Evolutionary conservation across 1,139 yeast species (phyloP).

Genomic region (Yamadazyma sp.): DNA sequence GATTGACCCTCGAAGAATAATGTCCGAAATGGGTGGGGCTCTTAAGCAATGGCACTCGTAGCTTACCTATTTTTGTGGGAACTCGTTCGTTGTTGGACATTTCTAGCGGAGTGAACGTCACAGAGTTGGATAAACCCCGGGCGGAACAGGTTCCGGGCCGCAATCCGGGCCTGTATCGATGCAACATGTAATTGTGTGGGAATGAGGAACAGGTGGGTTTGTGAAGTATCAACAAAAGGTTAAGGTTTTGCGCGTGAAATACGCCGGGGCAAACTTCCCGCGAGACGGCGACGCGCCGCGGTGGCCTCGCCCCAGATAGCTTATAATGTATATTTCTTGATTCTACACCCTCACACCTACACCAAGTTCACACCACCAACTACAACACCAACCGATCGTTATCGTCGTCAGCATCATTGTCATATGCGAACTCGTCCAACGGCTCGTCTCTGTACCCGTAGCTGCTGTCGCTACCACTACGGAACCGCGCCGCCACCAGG

Average conservation of each 20-base stretch:
- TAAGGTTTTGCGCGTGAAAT: not conserved
- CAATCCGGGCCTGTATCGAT: not conserved
- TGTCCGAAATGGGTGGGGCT: conserved; percentile 85
- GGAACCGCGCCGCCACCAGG: conserved; percentile 18
- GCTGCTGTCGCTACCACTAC: conserved; percentile 1
- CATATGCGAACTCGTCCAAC: conserved; percentile 27
- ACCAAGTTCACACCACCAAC: not conserved
- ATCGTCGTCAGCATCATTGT: conserved; percentile 22
- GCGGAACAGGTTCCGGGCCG: not conserved
- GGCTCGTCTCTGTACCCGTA: conserved; percentile 10
- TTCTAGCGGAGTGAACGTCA: conserved; percentile 17
- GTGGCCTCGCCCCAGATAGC: too few relatives aligned
- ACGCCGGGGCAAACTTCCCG: not conserved
- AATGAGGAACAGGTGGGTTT: not conserved
- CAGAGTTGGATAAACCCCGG: conserved; percentile 16
- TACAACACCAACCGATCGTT: conserved; percentile 1
- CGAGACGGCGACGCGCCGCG: conserved; percentile 1
- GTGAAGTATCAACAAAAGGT: too few relatives aligned
- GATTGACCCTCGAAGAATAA: conserved; percentile 69
- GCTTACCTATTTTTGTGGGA: conserved; percentile 21
- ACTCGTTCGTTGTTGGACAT: not conserved
- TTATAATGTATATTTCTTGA: too few relatives aligned
- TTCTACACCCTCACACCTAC: too few relatives aligned
- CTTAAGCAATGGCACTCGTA: conserved; percentile 56
- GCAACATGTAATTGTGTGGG: not conserved